Conservation (phyloP, 139 green algal species). For the Chlamydomonas sphaeroides region DNA sequence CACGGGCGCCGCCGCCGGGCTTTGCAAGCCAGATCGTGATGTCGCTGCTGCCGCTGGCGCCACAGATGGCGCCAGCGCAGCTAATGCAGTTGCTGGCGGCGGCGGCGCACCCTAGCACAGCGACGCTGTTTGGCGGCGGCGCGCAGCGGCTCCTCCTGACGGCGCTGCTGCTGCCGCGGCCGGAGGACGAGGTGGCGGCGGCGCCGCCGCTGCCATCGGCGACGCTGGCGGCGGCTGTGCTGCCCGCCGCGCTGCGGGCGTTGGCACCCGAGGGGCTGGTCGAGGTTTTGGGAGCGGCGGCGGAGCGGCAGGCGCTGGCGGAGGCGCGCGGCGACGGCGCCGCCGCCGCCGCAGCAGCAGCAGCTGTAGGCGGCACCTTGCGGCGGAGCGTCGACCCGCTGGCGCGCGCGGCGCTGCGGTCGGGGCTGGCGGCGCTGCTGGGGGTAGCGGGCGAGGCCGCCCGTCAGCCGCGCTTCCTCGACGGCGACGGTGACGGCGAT, state of each 20-base stretch:
- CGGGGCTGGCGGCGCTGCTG: no score
- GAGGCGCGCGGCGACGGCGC: neutral
- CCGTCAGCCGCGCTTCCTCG: neutral
- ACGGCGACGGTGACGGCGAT: neutral
- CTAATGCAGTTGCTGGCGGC: slow-evolving; percentile 17
- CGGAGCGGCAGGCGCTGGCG: neutral
- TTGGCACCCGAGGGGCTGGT: neutral
- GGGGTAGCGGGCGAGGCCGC: no score
- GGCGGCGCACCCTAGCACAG: neutral
- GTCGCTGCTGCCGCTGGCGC: neutral
- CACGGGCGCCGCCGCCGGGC: neutral
- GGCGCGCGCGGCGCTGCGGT: no score
- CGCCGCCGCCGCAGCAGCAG: neutral
- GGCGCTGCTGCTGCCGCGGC: neutral
- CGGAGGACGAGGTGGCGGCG: neutral
- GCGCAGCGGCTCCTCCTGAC: no score
- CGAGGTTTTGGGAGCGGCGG: neutral
- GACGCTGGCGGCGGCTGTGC: neutral
- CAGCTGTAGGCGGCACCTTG: no score
- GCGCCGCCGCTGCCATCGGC: neutral
- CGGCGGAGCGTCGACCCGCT: no score
- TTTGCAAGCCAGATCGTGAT: neutral
- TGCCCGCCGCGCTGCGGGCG: neutral
- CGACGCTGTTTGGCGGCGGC: neutral
- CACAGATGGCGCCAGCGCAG: neutral